phyloP scores from a whole-genome alignment of 768 basidiomycete species.

The Boletus subcaerulescens region DNA sequence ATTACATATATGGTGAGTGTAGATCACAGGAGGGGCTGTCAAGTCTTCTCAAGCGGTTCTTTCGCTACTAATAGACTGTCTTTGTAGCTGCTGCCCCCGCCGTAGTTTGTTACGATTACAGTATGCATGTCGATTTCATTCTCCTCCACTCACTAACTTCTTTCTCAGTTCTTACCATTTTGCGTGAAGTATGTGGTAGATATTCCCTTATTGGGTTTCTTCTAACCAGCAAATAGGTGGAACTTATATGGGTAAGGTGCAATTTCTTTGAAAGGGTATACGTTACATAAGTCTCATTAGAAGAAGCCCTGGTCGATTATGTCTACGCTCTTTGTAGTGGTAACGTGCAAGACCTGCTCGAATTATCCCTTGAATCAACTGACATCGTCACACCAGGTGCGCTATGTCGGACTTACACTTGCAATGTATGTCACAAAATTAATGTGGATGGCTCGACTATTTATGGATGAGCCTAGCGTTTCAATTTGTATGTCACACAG shows the following conservation, averaged over 20 bases:
- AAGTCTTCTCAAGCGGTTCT: no score
- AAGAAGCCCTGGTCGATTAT: slow-evolving; percentile 9
- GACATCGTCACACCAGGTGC: no score
- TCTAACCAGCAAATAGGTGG: background rate
- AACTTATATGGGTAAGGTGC: slow-evolving; percentile 13
- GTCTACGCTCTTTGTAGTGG: slow-evolving; percentile 12
- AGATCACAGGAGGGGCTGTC: no score
- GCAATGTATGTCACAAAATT: no score
- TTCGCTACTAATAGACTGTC: background rate
- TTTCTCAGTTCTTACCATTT: slow-evolving; percentile 7
- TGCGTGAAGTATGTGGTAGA: slow-evolving; percentile 2
- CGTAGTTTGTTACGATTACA: slow-evolving; percentile 10
- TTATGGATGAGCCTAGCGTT: no score
- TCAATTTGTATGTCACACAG: no score
- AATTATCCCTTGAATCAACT: no score
- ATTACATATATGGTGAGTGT: no score
- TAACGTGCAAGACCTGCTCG: background rate
- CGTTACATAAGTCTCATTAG: background rate
- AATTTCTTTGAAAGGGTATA: background rate
- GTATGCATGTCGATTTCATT: background rate
- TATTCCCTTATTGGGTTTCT: no score
- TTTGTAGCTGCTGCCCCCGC: background rate
- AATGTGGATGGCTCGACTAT: no score
- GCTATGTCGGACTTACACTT: no score
- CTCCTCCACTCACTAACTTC: background rate